Percentiles rank a stretch among this genome's conserved stretches.
Conservation (phyloP, 1,139 yeast genomes). For the Kazachstania sp. region DNA sequence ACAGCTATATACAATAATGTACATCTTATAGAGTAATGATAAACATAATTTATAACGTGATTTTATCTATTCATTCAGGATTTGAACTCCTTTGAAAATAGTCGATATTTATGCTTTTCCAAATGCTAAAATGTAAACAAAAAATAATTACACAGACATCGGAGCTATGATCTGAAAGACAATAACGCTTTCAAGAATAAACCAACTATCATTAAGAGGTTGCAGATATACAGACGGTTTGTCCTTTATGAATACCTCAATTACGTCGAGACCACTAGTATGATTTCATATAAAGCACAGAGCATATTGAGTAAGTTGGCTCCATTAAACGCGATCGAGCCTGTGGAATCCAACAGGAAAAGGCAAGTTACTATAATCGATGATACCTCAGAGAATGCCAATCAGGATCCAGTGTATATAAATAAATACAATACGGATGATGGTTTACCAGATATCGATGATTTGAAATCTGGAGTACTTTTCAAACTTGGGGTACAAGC, state of each 20-base stretch:
- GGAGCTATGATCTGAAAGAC: background rate
- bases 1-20: background rate
- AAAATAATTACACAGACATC: too few species aligned
- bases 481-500: slow-evolving; percentile 19
- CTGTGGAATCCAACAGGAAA: slow-evolving; percentile 7
- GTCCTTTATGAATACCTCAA: too few species aligned
- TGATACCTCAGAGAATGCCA: slow-evolving; percentile 13
- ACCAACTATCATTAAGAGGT: background rate
- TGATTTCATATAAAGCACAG: slow-evolving; percentile 1
- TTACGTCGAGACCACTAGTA: background rate
- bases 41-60: too few species aligned
- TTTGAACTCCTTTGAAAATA: too few species aligned
- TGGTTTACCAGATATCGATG: background rate
- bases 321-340: slow-evolving; percentile 10
- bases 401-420: slow-evolving; percentile 11
- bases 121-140: too few species aligned
- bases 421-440: slow-evolving; percentile 14
- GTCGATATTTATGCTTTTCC: too few species aligned
- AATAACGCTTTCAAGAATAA: background rate
- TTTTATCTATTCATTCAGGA: too few species aligned
- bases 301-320: slow-evolving; percentile 11
- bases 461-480: background rate
- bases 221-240: too few species aligned
- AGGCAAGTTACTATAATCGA: slow-evolving; percentile 9
- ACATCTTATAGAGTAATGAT: too few species aligned